These are phyloP conservation scores for Filosporella fistucella DNA, from an alignment of 495 filamentous ascomycete genomes.

Conservation along the genomic window DNA sequence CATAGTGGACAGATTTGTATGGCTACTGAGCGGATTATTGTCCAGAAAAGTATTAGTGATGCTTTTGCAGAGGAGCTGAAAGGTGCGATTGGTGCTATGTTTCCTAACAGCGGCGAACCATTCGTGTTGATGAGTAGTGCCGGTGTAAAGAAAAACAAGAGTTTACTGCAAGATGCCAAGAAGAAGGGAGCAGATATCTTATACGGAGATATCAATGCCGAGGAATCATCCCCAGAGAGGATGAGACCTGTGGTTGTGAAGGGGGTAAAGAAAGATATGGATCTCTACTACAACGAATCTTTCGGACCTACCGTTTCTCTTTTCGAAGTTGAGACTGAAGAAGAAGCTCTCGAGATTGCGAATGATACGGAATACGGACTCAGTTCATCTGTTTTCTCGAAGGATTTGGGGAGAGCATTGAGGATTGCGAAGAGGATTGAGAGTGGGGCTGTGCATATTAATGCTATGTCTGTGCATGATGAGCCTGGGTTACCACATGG, in stretches of 20 bases:
- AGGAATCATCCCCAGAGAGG: slow-evolving; percentile 26
- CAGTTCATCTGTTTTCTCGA: slow-evolving; percentile 78
- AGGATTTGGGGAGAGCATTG: slow-evolving; percentile 68
- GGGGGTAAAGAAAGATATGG: slow-evolving; percentile 68
- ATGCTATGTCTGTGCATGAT: slow-evolving; percentile 77
- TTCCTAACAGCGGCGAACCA: slow-evolving; percentile 34
- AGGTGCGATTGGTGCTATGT: slow-evolving; percentile 41
- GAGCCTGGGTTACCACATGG: slow-evolving; percentile 74
- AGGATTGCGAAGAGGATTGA: slow-evolving; percentile 68
- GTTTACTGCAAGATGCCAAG: slow-evolving; percentile 59
- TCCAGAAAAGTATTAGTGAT: slow-evolving; percentile 54
- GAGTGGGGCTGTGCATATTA: slow-evolving; percentile 83
- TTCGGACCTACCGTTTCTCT: slow-evolving; percentile 72
- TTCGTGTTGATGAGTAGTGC: slow-evolving; percentile 55
- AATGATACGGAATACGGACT: slow-evolving; percentile 80
- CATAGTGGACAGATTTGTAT: slow-evolving; percentile 81
- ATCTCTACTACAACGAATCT: slow-evolving; percentile 71
- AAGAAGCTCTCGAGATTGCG: slow-evolving; percentile 69
- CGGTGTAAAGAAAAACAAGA: slow-evolving; percentile 61
- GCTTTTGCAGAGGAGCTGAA: slow-evolving; percentile 61
- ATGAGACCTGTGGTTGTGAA: slow-evolving; percentile 63
- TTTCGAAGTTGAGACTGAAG: slow-evolving; percentile 49
- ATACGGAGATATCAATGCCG: not conserved
- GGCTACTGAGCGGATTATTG: slow-evolving; percentile 82
- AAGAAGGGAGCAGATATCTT: slow-evolving; percentile 63